A percentile compares a stretch with the other conserved stretches of the same genome.
These are phyloP conservation scores for Protea cynaroides DNA, from an alignment of 164 flowering plant genomes.

Conservation along the genomic window DNA sequence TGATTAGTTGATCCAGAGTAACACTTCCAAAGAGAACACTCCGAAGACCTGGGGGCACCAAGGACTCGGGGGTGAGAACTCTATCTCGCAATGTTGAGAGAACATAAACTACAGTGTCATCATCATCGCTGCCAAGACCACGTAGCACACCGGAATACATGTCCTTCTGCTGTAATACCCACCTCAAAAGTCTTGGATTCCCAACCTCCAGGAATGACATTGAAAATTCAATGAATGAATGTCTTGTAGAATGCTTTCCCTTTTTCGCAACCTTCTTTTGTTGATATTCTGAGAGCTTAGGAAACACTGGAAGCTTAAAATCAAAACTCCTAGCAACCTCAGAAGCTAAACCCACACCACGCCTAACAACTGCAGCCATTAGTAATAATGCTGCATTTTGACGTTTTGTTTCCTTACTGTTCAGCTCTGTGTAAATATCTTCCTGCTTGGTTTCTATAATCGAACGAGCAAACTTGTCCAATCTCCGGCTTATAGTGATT, in stretches of 20 bases:
- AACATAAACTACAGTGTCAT: constrained; percentile 57
- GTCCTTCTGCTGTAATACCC: constrained; percentile 74
- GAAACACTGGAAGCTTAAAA: constrained; percentile 55
- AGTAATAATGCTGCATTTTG: constrained; percentile 60
- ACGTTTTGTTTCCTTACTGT: constrained; percentile 54
- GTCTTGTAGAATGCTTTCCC: constrained; percentile 43
- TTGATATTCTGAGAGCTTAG: constrained; percentile 47
- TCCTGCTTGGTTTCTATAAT: constrained; percentile 51
- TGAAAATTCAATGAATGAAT: constrained; percentile 69
- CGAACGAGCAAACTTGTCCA: constrained; percentile 58
- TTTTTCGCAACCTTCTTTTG: constrained; percentile 27
- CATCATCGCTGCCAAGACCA: constrained; percentile 76
- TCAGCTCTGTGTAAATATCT: constrained; percentile 63
- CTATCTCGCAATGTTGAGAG: constrained; percentile 62
- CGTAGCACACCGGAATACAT: constrained; percentile 78
- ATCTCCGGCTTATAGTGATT: constrained; percentile 30
- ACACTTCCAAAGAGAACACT: constrained; percentile 94
- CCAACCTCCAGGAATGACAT: constrained; percentile 92
- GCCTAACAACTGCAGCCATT: constrained; percentile 68
- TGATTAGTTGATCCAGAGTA: constrained; percentile 63
- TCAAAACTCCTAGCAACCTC: constrained; percentile 72
- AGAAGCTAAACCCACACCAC: constrained; percentile 75
- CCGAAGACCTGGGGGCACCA: constrained; percentile 71
- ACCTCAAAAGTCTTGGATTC: constrained; percentile 72
- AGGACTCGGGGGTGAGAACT: constrained; percentile 62